Conservation (phyloP, 306 rosid species). For the Castanea sativa region DNA sequence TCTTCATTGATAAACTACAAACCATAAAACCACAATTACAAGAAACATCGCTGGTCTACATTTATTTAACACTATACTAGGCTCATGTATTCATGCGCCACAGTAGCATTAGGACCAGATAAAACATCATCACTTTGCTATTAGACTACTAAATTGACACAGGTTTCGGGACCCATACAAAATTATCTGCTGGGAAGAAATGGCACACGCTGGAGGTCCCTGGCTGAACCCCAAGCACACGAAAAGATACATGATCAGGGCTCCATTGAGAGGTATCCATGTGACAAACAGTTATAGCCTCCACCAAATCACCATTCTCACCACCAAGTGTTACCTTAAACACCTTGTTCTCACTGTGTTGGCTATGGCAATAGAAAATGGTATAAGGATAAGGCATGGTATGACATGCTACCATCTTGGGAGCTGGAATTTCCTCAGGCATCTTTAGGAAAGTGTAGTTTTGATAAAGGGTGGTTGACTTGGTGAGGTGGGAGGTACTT, state of each 20-base stretch:
- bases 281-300: slow-evolving; percentile 72
- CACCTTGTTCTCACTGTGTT: slow-evolving; percentile 46
- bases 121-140: not conserved
- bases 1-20: not conserved
- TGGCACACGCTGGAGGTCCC: slow-evolving; percentile 75
- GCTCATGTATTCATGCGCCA: not conserved
- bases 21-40: not conserved
- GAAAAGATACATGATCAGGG: slow-evolving; percentile 57
- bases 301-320: slow-evolving; percentile 61
- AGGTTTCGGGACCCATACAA: slow-evolving; percentile 50
- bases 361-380: slow-evolving; percentile 66
- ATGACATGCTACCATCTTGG: slow-evolving; percentile 81
- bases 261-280: slow-evolving; percentile 79
- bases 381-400: slow-evolving; percentile 80
- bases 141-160: not conserved
- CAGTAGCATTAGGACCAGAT: not conserved
- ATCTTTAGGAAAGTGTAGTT: slow-evolving; percentile 55
- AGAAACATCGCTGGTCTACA: not conserved
- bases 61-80: not conserved
- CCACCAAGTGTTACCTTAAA: slow-evolving; percentile 42
- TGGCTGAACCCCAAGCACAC: slow-evolving; percentile 45
- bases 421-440: slow-evolving; percentile 41
- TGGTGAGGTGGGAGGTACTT: slow-evolving; percentile 44
- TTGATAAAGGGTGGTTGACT: slow-evolving; percentile 52
- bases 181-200: slow-evolving; percentile 75